phyloP scores from a whole-genome alignment of 2,329 filamentous ascomycete species.

The Apiospora rasikravindrae region DNA sequence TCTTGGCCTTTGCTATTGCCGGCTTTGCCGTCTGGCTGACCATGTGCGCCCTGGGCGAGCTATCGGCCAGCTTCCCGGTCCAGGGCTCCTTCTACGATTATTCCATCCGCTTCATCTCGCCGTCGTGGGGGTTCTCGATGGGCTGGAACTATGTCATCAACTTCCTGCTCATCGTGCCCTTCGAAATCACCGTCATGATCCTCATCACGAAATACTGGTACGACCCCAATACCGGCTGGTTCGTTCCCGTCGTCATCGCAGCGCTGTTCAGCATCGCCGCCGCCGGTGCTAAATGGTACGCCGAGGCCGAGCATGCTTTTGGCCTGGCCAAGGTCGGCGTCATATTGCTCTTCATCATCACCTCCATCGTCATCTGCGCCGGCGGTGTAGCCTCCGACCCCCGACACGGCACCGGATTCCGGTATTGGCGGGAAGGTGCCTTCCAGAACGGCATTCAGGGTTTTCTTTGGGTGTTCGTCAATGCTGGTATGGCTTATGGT shows the following conservation, averaged over 20 bases:
- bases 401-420: constrained; percentile 53
- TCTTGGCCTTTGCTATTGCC: constrained; percentile 39
- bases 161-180: constrained; percentile 43
- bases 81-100: constrained; percentile 47
- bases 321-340: constrained; percentile 57
- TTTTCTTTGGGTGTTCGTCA: constrained; percentile 50
- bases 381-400: constrained; percentile 52
- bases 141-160: constrained; percentile 47
- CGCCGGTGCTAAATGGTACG: constrained; percentile 52
- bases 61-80: constrained; percentile 39
- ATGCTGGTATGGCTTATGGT: constrained; percentile 50
- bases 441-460: constrained; percentile 48
- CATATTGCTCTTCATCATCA: constrained; percentile 60
- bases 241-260: constrained; percentile 47
- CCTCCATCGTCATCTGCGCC: constrained; percentile 57
- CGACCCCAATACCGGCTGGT: constrained; percentile 28
- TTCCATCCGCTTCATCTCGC: constrained; percentile 43
- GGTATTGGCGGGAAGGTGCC: constrained; percentile 56
- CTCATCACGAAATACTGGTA: constrained; percentile 40
- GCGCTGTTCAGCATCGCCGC: constrained; percentile 48
- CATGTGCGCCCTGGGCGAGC: constrained; percentile 35
- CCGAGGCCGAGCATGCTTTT: constrained; percentile 58
- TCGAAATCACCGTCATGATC: constrained; percentile 44
- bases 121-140: constrained; percentile 46
- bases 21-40: constrained; percentile 40